phyloP scores from a whole-genome alignment of 2,329 filamentous ascomycete species.

The Grosmannia huntii region DNA sequence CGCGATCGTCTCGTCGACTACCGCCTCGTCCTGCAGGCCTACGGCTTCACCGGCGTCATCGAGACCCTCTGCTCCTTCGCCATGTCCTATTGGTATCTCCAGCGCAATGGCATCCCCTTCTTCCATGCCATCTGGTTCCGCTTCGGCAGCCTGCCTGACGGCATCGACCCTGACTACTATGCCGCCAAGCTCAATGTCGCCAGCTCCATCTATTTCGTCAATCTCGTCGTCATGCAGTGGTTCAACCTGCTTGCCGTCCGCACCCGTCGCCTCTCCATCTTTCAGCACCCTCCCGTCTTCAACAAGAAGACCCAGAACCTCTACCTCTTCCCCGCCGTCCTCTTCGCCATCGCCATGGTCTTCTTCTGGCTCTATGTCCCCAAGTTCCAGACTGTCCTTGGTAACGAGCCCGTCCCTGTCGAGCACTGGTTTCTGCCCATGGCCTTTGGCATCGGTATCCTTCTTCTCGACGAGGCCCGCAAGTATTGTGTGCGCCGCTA shows the following conservation, averaged over 20 bases:
- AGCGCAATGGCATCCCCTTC: constrained; percentile 53
- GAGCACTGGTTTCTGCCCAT: constrained; percentile 69
- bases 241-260: constrained; percentile 62
- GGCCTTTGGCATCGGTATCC: constrained; percentile 52
- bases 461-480: constrained; percentile 53
- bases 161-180: constrained; percentile 41
- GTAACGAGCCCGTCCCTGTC: constrained; percentile 50
- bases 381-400: constrained; percentile 45
- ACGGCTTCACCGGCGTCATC: constrained; percentile 55
- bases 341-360: constrained; percentile 55
- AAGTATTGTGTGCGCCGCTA: constrained; percentile 50
- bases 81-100: constrained; percentile 55
- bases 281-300: constrained; percentile 59
- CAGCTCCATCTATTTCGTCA: constrained; percentile 68
- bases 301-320: constrained; percentile 53
- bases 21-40: constrained; percentile 59
- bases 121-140: constrained; percentile 44
- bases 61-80: constrained; percentile 48
- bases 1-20: constrained; percentile 62
- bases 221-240: constrained; percentile 70
- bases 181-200: constrained; percentile 46
- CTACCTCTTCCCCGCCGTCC: constrained; percentile 56
- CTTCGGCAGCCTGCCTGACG: constrained; percentile 41
- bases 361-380: constrained; percentile 61
- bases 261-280: constrained; percentile 51